phyloP scores from a whole-genome alignment of 2,329 filamentous ascomycete species.

The Paecilomyces fulvus region DNA sequence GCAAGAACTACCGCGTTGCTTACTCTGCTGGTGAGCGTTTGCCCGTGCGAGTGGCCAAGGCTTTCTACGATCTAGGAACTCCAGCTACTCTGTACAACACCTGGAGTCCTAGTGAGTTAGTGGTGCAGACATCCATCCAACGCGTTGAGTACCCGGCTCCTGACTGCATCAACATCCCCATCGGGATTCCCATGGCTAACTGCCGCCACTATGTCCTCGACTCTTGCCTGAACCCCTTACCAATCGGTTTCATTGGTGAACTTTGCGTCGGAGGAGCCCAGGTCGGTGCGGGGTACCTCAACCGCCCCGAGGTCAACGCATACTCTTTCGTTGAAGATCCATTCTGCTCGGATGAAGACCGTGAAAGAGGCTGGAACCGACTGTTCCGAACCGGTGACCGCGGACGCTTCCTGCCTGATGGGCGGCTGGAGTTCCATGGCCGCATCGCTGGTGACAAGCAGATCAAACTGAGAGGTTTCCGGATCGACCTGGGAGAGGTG shows the following conservation, averaged over 20 bases:
- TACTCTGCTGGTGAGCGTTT: constrained; percentile 12
- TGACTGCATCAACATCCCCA: constrained; percentile 43
- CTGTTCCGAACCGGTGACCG: constrained; percentile 16
- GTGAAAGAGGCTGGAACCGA: constrained; percentile 7
- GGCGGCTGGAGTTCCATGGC: constrained; percentile 13
- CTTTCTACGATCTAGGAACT: constrained; percentile 7
- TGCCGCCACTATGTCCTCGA: constrained; percentile 33
- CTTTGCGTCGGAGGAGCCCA: constrained; percentile 26
- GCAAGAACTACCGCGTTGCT: constrained; percentile 9
- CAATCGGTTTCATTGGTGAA: constrained; percentile 34
- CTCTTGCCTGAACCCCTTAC: constrained; percentile 25
- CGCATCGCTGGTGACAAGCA: constrained; percentile 13
- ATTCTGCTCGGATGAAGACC: constrained; percentile 5
- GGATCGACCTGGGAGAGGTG: constrained; percentile 39
- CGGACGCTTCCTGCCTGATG: constrained; percentile 12
- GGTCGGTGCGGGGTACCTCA: constrained; percentile 11
- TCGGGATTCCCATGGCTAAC: constrained; percentile 23
- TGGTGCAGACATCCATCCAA: constrained; percentile 15
- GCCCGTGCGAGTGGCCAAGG: constrained; percentile 40
- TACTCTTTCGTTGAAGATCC: constrained; percentile 9
- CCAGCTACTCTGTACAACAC: constrained; percentile 12
- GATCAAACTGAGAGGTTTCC: constrained; percentile 14
- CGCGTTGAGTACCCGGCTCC: constrained; percentile 39
- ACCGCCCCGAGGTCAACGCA: constrained; percentile 2
- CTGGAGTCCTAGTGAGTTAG: constrained; percentile 13